Base-by-base conservation (phyloP, 805 yeast species). In the Yamadazyma tumulicola region DNA sequence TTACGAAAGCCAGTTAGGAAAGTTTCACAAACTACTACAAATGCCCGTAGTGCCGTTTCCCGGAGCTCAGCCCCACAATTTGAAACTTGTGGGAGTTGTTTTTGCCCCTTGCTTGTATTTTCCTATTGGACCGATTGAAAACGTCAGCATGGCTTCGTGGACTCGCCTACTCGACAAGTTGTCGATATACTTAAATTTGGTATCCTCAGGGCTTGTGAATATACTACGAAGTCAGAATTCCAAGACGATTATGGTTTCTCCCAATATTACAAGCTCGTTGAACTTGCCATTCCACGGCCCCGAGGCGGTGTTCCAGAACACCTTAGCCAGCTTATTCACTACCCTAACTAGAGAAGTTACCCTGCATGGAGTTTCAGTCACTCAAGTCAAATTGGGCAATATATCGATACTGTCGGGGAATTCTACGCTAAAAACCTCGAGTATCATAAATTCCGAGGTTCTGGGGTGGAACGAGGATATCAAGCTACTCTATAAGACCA, bases 61-160 rank as follows among this genome's bases (percentile, higher is more conserved):
- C 6, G 79, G 79, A 5, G 80, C 81, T 0, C 57, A 61, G 11
- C 69, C 81, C 9, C 83, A 77, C 46, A 61, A 54, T 26, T 70
- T 82, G 42, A 61, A 66, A 32, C 67, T 86, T 14, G 71, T 72
- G n/a, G 85, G 85, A 2, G 78, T 83, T 12, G 57, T 87, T 6
- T 65, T 85, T 26, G 62, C 85, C 3, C 95, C 95, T 0, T 84
- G 77, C 46, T 67, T 80, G 37, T 75, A 69, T 47, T 80, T 75
- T 56, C 84, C 85, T 4, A 56, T 76, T 3, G 88, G 87, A 0
- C 85, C 86, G 0, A 61, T 80, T 14, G 86, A 81, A 45, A 64
- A 73, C 29, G 57, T 77, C n/a, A 48, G 72, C 8, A 52, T 67
- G 10, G 57, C 61, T 9, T 65, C 73, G n/a, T 77, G 85, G 85